Base-by-base conservation (phyloP, 768 basidiomycete genomes). In the Solioccasus polychromus region DNA sequence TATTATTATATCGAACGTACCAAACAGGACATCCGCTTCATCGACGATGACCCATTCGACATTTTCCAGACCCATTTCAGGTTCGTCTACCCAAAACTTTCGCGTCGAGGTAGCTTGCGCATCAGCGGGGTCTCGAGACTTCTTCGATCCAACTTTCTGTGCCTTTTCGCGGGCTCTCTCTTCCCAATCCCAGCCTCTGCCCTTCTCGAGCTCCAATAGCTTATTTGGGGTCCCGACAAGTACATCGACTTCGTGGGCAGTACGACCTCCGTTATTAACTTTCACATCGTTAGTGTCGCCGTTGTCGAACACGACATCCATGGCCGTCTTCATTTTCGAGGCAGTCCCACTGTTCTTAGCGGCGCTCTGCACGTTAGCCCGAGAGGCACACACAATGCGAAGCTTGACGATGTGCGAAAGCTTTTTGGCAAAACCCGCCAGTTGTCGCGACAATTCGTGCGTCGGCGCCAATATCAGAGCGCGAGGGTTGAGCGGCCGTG, bases 41-140 rank as follows among this genome's bases (percentile, higher is more conserved):
- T 96, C 93, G 2, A 95, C 71, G 3, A 94, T 73, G 6, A 95
- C 84, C 91, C 91, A 95, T 57, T 95, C 90, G 2, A 94, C 70
- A 39, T 80, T 76, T 41, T 74, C 75, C 19, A 92, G 66, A 2
- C 81, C 75, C 67, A 89, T 75, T 57, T 82, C 74, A 5, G 79
- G 74, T 36, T 74, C 69, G 18, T 72, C 73, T 54, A 54, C 73
- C 73, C 64, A 71, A 50, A 51, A 77, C 64, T 63, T 61, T 18
- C 59, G 59, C 31, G 25, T 41, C 18, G 39, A 20, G 42, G 62
- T 57, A 22, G 53, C 47, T 44, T 48, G 44, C 30, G 50, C 23
- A 35, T 41, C 26, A 11, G 39, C 28, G 18, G 45, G 35, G 28
- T 71, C 68, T 37, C 68, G 63, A 9, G 53, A 42, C 62, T 70